phyloP scores from a whole-genome alignment of 2,329 filamentous ascomycete species.

The Colletotrichum sublineola region DNA sequence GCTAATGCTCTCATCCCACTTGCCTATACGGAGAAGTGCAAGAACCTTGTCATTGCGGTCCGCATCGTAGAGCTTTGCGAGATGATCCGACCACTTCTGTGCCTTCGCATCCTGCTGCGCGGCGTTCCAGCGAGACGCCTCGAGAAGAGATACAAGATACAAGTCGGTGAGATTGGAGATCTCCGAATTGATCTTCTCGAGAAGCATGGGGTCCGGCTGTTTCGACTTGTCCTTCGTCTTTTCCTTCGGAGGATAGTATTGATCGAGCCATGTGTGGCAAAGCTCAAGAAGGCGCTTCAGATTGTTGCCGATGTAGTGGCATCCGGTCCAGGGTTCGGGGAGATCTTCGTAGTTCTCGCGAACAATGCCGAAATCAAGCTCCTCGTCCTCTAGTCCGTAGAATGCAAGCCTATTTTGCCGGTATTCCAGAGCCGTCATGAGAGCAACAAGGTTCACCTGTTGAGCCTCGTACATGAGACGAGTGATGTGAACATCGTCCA shows the following conservation, averaged over 20 bases:
- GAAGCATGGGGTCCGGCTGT: slow-evolving; percentile 55
- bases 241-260: slow-evolving; percentile 54
- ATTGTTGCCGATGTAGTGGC: slow-evolving; percentile 72
- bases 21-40: slow-evolving; percentile 65
- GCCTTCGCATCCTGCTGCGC: slow-evolving; percentile 59
- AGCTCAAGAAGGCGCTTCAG: slow-evolving; percentile 71
- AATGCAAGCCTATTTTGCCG: slow-evolving; percentile 75
- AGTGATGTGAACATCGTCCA: slow-evolving; percentile 67
- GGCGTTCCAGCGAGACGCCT: slow-evolving; percentile 65
- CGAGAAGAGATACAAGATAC: slow-evolving; percentile 67
- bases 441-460: slow-evolving; percentile 75
- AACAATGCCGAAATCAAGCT: slow-evolving; percentile 75
- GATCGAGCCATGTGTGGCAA: slow-evolving; percentile 66
- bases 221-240: slow-evolving; percentile 49
- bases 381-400: slow-evolving; percentile 80
- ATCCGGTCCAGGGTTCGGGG: slow-evolving; percentile 89
- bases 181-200: slow-evolving; percentile 61
- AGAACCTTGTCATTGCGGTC: slow-evolving; percentile 67
- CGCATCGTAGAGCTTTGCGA: slow-evolving; percentile 61
- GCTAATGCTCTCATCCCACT: slow-evolving; percentile 69
- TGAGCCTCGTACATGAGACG: slow-evolving; percentile 76
- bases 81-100: slow-evolving; percentile 60
- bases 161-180: slow-evolving; percentile 66
- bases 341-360: slow-evolving; percentile 75
- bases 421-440: slow-evolving; percentile 77